A percentile compares a stretch with the other conserved stretches of the same genome.
phyloP scores from a whole-genome alignment of 228 moss, liverwort and hornwort species.

The Sphagnum fallax region DNA sequence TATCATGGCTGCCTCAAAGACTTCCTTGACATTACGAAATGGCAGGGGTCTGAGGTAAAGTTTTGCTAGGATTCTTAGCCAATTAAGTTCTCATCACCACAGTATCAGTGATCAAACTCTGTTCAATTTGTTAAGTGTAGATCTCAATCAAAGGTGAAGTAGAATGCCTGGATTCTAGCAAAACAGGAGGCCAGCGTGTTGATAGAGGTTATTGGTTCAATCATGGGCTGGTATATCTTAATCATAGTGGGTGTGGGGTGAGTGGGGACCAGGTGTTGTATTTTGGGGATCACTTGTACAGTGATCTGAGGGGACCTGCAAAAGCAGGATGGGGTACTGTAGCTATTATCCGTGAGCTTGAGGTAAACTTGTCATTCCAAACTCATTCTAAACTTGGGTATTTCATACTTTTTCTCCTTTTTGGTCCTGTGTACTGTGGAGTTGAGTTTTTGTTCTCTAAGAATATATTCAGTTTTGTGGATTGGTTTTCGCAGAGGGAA shows the following conservation, averaged over 20 bases:
- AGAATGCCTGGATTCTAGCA: no score
- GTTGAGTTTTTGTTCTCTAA: no score
- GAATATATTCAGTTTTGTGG: not conserved
- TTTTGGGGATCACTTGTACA: slow-evolving; percentile 79
- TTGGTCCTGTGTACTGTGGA: no score
- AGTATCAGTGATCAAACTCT: no score
- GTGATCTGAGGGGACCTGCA: slow-evolving; percentile 74
- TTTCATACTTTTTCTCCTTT: no score
- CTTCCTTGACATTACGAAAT: slow-evolving; percentile 58
- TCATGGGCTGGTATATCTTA: no score
- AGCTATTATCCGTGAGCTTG: slow-evolving; percentile 74
- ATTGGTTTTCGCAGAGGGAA: slow-evolving; percentile 36
- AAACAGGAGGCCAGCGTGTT: no score
- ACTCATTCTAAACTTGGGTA: not conserved
- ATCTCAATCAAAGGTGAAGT: no score
- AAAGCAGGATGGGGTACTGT: slow-evolving; percentile 87
- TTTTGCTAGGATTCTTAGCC: not conserved
- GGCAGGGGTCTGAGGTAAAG: slow-evolving; percentile 70
- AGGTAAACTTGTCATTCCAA: slow-evolving; percentile 28
- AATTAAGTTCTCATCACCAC: no score
- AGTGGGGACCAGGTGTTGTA: slow-evolving; percentile 48
- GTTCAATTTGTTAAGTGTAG: no score
- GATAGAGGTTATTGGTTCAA: no score
- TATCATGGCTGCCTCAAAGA: slow-evolving; percentile 76
- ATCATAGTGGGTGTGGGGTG: no score